Base-by-base conservation (phyloP, 1,139 yeast species). In the Kodamaea derodonti region DNA sequence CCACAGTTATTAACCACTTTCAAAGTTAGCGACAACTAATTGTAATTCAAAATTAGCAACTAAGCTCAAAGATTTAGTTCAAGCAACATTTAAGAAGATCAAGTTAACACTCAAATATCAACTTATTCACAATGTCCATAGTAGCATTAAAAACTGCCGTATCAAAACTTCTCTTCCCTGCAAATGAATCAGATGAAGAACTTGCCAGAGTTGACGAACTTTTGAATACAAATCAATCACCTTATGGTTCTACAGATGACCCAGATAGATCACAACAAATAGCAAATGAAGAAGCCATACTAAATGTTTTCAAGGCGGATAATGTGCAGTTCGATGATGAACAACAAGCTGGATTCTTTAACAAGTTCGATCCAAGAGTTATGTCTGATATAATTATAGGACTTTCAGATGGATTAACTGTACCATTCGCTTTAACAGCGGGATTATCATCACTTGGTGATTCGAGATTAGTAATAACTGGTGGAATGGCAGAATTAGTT, bases 351-450 rank as follows among this genome's bases (percentile, higher is more conserved):
- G 71, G 71, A 11, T 64, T 69, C 38, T 67, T 69, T 51, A 57
- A 56, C 43, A 62, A 55, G 29, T 69, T 70, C 43, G 75, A 82
- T 54, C 92, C 92, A 11, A 69, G 92, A 57, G 84, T 81, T 26
- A 83, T 84, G 85, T 77, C 85, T 29, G 94, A 84, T 57, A 69
- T 82, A 35, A 82, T 84, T 42, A 84, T 84, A 49, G 94, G 94
- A 3, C 69, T 84, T 39, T 78, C 85, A 30, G 94, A 84, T 55
- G 94, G 94, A 2, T 68, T 84, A 48, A 84, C 94, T 2, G 94
- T 84, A 31, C 94, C 94, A 14, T 84, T 84, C 66, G 92, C 94
- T 4, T 69, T 84, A 47, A 84, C 92, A 4, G 92, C 94, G 0
- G 94, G 92, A 29, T 67, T 84, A 39, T 81, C 88, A 1, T 80